A percentile compares a stretch with the other conserved stretches of the same genome.
phyloP scores from a whole-genome alignment of 345 rosid species.

The Acer campestre region DNA sequence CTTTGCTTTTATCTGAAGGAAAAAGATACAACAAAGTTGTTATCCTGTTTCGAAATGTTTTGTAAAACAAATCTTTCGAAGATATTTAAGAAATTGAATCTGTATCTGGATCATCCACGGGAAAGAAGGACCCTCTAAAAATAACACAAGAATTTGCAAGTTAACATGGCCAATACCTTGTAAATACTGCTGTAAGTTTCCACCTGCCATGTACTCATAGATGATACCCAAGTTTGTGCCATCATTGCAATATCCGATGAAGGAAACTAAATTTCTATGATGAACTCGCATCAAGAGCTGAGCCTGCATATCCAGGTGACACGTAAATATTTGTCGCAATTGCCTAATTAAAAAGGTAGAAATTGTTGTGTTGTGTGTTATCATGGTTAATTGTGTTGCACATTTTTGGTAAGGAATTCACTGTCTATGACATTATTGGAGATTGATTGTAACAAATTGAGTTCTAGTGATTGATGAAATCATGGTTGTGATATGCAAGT shows the following conservation, averaged over 20 bases:
- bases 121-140: not conserved
- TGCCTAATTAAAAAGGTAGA: no score
- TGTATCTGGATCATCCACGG: no score
- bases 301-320: conserved; percentile 30
- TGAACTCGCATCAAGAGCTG: conserved; percentile 42
- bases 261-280: conserved; percentile 43
- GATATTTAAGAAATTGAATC: no score
- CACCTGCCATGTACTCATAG: conserved; percentile 46
- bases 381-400: no score
- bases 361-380: no score
- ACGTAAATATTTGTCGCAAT: not conserved
- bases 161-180: conserved; percentile 17
- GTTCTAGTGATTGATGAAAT: not conserved
- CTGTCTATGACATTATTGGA: no score
- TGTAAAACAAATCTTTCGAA: no score
- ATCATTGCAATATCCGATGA: conserved; percentile 46
- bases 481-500: no score
- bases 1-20: conserved; percentile 13
- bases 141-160: not conserved
- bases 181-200: conserved; percentile 26
- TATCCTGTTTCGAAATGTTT: not conserved
- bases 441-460: no score
- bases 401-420: no score
- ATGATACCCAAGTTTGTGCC: conserved; percentile 28
- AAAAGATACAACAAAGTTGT: not conserved